phyloP scores from a whole-genome alignment of 306 rosid genomes.

The Neltuma alba region DNA sequence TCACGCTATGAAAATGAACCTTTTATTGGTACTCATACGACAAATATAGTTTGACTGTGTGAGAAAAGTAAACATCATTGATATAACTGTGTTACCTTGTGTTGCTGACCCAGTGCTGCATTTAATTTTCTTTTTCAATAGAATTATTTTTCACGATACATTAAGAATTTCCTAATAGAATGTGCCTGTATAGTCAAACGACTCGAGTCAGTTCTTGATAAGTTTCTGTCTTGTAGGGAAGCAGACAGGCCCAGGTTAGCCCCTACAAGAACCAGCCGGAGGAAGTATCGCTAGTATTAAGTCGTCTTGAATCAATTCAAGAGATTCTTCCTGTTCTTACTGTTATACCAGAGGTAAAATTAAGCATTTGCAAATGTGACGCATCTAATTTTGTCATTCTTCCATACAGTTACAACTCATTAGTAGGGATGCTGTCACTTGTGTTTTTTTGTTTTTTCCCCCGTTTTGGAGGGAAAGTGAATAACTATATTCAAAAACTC shows the following conservation, averaged over 20 bases:
- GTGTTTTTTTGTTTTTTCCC: neutral
- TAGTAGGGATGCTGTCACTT: neutral
- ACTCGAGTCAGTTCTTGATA: neutral
- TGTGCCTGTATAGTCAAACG: neutral
- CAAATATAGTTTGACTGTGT: neutral
- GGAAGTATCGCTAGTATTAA: slow-evolving; percentile 48
- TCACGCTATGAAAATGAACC: neutral
- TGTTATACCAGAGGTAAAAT: slow-evolving; percentile 74
- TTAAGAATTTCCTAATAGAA: neutral
- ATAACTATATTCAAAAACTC: neutral
- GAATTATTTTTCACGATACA: neutral
- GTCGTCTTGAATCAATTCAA: slow-evolving; percentile 56
- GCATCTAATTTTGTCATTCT: slow-evolving; percentile 3
- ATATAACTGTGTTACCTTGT: neutral
- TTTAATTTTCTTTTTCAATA: neutral
- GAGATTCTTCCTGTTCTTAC: slow-evolving; percentile 70
- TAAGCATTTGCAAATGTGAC: slow-evolving; percentile 7
- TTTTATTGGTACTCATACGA: neutral
- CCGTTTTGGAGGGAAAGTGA: neutral
- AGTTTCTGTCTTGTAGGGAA: slow-evolving; percentile 45
- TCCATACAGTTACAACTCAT: neutral
- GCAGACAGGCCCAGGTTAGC: slow-evolving; percentile 20
- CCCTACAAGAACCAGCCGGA: slow-evolving; percentile 52
- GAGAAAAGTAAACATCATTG: neutral
- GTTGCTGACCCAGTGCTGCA: neutral